phyloP scores from a whole-genome alignment of 2,329 filamentous ascomycete species.

The Phyllosticta capitalensis region DNA sequence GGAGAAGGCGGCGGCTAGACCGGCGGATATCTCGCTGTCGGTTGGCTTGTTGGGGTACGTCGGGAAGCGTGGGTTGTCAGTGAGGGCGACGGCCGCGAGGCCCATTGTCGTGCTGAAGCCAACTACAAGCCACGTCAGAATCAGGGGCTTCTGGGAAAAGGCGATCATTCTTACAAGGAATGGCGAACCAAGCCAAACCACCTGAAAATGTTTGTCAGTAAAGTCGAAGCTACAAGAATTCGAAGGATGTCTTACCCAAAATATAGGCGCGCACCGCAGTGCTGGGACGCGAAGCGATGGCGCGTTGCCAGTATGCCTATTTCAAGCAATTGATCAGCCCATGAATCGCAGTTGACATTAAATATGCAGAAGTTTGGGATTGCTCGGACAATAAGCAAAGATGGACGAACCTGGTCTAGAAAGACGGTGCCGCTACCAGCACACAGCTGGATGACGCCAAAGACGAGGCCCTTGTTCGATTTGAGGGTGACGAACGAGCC shows the following conservation, averaged over 20 bases:
- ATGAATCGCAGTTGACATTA: too few species aligned
- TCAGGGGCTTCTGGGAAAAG: neutral
- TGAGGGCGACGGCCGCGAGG: constrained; percentile 39
- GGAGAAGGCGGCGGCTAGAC: constrained; percentile 31
- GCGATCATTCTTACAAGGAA: constrained; percentile 29
- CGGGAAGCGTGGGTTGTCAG: constrained; percentile 41
- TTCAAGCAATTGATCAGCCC: neutral
- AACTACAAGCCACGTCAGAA: constrained; percentile 28
- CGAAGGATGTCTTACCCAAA: constrained; percentile 24
- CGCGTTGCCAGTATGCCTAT: constrained; percentile 42
- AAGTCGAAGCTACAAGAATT: neutral
- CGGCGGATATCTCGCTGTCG: constrained; percentile 26
- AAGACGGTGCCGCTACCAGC: constrained; percentile 20
- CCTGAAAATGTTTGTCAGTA: constrained; percentile 15
- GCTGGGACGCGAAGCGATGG: constrained; percentile 37
- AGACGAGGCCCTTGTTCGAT: constrained; percentile 35
- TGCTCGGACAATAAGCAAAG: too few species aligned
- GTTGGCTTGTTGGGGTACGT: constrained; percentile 38
- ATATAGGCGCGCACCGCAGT: constrained; percentile 44
- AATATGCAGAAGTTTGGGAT: too few species aligned
- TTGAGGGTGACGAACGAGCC: constrained; percentile 33
- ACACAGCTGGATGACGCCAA: constrained; percentile 34
- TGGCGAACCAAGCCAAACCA: constrained; percentile 45
- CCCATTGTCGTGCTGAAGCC: constrained; percentile 44
- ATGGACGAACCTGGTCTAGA: constrained; percentile 26